Percentiles rank a stretch among this genome's conserved stretches.
phyloP scores from a whole-genome alignment of 1,284 basidiomycete species.

The Sphaerobolus stellatus region DNA sequence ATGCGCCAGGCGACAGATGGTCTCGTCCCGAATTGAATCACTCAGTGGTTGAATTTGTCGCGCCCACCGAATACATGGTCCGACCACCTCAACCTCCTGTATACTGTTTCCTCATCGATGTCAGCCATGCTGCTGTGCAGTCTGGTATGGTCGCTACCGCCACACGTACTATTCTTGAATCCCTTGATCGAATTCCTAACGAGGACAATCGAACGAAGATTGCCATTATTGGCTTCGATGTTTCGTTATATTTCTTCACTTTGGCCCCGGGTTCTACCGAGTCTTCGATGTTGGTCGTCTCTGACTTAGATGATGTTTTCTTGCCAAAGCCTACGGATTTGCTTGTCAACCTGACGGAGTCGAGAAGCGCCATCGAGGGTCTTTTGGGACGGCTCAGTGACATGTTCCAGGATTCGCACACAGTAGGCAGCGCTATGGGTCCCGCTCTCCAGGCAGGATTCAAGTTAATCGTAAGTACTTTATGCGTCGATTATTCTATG shows the following conservation, averaged over 20 bases:
- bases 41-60: conserved; percentile 93
- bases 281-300: conserved; percentile 94
- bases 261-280: conserved; percentile 81
- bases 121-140: conserved; percentile 89
- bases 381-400: conserved; percentile 84
- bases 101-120: conserved; percentile 97
- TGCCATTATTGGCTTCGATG: conserved; percentile 91
- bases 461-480: conserved; percentile 79
- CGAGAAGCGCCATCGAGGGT: conserved; percentile 77
- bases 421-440: conserved; percentile 93
- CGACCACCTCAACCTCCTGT: conserved; percentile 97
- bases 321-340: conserved; percentile 95
- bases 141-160: conserved; percentile 97
- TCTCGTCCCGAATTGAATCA: conserved; percentile 91
- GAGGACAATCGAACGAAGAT: conserved; percentile 92
- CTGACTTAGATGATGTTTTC: conserved; percentile 96
- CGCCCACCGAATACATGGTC: conserved; percentile 99
- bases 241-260: conserved; percentile 96
- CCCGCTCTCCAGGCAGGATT: conserved; percentile 94
- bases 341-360: conserved; percentile 90
- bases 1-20: conserved; percentile 96
- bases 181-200: conserved; percentile 93
- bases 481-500: conserved; percentile 6
- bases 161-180: conserved; percentile 92
- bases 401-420: conserved; percentile 95